A percentile compares a stretch with the other conserved stretches of the same genome.
phyloP scores from a whole-genome alignment of 345 rosid genomes.

The Gossypium anomalum region DNA sequence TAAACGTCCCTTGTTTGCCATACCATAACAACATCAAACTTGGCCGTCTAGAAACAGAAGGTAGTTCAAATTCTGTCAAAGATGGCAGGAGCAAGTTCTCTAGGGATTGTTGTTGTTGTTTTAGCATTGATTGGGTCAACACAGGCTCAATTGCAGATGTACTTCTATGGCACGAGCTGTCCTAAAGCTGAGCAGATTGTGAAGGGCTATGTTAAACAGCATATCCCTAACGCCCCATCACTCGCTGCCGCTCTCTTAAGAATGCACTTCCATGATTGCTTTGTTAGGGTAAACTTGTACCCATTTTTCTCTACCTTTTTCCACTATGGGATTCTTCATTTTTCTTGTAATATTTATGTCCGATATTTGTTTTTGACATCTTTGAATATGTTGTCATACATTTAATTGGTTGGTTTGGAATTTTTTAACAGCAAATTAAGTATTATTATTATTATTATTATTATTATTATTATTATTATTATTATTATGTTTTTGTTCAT shows the following conservation, averaged over 20 bases:
- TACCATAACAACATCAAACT: neutral
- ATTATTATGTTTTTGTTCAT: no score
- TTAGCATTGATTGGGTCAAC: slow-evolving; percentile 30
- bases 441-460: no score
- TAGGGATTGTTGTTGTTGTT: slow-evolving; percentile 23
- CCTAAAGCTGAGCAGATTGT: slow-evolving; percentile 74
- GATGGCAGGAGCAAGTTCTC: slow-evolving; percentile 22
- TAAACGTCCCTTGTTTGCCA: neutral
- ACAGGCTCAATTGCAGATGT: slow-evolving; percentile 55
- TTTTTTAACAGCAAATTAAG: no score
- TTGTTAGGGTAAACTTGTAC: slow-evolving; percentile 46
- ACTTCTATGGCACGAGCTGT: slow-evolving; percentile 58
- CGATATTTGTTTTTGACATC: neutral
- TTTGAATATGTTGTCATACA: neutral
- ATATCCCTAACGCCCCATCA: slow-evolving; percentile 66
- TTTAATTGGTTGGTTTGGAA: no score
- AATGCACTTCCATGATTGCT: slow-evolving; percentile 93
- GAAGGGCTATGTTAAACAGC: slow-evolving; percentile 48
- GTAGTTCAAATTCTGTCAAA: neutral
- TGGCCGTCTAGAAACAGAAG: neutral
- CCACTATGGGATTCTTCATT: neutral
- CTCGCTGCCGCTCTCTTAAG: slow-evolving; percentile 70
- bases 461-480: no score
- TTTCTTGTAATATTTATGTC: neutral
- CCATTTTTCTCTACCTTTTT: neutral